Percentiles rank a stretch among this genome's conserved stretches.
phyloP scores from a whole-genome alignment of 345 rosid genomes.

The Moricandia arvensis region DNA sequence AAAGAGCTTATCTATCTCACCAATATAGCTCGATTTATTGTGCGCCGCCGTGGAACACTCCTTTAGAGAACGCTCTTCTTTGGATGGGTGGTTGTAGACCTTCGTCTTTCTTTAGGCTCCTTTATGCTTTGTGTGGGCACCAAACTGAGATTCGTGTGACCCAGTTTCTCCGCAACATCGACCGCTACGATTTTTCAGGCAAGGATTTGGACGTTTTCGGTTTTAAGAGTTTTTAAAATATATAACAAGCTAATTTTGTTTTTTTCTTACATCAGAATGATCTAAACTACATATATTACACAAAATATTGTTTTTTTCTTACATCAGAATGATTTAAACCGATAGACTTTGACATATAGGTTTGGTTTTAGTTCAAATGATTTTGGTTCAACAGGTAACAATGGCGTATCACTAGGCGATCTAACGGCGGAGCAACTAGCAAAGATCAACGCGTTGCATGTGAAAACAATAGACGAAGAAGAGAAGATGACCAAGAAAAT shows the following conservation, averaged over 20 bases:
- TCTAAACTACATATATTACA: no score
- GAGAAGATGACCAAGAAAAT: conserved; percentile 38
- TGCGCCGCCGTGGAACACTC: conserved; percentile 24
- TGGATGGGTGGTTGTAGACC: conserved; percentile 58
- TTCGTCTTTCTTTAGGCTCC: conserved; percentile 40
- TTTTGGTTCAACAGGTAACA: conserved; percentile 10
- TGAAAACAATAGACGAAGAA: conserved; percentile 36
- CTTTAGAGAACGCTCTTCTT: conserved; percentile 47
- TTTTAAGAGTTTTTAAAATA: no score
- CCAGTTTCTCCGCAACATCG: conserved; percentile 23
- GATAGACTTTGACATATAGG: background rate
- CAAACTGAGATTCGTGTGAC: conserved; percentile 32
- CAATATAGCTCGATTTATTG: conserved; percentile 8
- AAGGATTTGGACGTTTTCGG: background rate
- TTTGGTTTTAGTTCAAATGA: background rate
- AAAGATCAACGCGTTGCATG: conserved; percentile 38
- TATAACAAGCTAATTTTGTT: no score
- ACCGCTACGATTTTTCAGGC: conserved; percentile 22
- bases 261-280: no score
- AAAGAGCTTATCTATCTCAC: conserved; percentile 11
- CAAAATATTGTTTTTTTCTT: no score
- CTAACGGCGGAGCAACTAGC: conserved; percentile 36
- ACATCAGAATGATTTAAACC: background rate
- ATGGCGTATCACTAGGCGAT: conserved; percentile 28
- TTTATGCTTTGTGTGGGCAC: conserved; percentile 39